phyloP scores from a whole-genome alignment of 768 basidiomycete species.

The Xerocomellus dryophilus region DNA sequence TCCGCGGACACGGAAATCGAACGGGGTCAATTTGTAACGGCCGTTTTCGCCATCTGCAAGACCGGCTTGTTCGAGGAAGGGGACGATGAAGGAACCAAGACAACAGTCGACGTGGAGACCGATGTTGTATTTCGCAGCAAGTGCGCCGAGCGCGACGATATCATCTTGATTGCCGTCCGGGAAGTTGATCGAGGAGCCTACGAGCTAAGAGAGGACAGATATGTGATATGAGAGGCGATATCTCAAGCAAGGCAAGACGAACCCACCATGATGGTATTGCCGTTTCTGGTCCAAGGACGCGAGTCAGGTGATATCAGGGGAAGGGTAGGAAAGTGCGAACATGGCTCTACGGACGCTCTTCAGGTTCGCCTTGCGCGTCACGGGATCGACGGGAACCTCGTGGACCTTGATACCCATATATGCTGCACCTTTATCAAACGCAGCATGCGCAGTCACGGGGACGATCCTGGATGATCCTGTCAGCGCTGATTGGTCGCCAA shows the following conservation, averaged over 20 bases:
- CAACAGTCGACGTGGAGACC: constrained; percentile 96
- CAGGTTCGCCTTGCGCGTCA: constrained; percentile 76
- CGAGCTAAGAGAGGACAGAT: constrained; percentile 47
- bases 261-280: constrained; percentile 82
- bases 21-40: constrained; percentile 56
- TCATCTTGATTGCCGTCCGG: constrained; percentile 86
- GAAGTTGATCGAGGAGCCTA: constrained; percentile 84
- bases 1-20: constrained; percentile 88
- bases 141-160: constrained; percentile 69
- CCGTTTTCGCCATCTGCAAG: constrained; percentile 58
- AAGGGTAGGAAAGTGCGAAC: constrained; percentile 43
- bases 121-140: constrained; percentile 72
- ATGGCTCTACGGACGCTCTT: constrained; percentile 81
- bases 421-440: constrained; percentile 89
- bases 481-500: neutral
- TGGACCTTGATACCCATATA: constrained; percentile 92
- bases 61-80: constrained; percentile 82
- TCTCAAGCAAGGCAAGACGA: neutral
- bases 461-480: constrained; percentile 56
- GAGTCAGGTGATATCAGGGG: constrained; percentile 1
- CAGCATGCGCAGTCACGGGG: constrained; percentile 84
- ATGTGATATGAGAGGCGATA: neutral
- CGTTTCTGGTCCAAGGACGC: constrained; percentile 49
- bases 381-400: constrained; percentile 73
- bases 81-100: constrained; percentile 89